Base-by-base conservation (phyloP, 2,329 filamentous ascomycete genomes). In the Sarocladiaceae sp. region DNA sequence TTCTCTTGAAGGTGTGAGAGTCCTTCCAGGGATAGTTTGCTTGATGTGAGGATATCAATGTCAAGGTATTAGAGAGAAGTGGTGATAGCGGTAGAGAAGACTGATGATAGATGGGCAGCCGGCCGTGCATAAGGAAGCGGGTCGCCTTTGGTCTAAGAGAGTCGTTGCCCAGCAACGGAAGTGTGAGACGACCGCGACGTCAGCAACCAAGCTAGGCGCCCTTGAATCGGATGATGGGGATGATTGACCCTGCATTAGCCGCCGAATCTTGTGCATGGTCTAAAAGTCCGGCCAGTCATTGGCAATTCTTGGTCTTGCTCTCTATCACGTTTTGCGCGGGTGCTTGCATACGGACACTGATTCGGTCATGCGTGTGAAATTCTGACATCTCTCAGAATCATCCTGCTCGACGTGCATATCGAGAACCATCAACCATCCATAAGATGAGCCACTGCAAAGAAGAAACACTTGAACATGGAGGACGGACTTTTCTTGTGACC, bases 191-290 rank as follows among this genome's bases (percentile, higher is more conserved):
- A 21, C 21, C 12, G 37, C 23, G 29, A 41, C 37, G 37, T 41
- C 37, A 41, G 37, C 23, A 24, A 29, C 37, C 9, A 11, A 16
- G 3, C 37, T 24, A 24, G 34, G 10, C 23, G 24, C 37, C 23
- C 37, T n/a, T 27, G 18, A 23, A 41, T 41, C 37, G 37, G 37
- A 29, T 41, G 37, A 41, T 29, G 21, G 37, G 37, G 37, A 29
- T 41, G 37, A 41, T 41, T 29, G 37, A 41, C 37, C 37, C 37
- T 41, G 37, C 37, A 41, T 41, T 41, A 41, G 37, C 37, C 37
- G 37, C 37, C 24, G 37, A 27, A 24, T 13, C 20, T 41, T 23
- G 37, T 41, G 37, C 37, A 41, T 41, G 24, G n/a, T n/a, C n/a
- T n/a, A n/a, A n/a, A n/a, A n/a, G n/a, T n/a, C n/a, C n/a, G n/a